These are phyloP conservation scores for Cenococcum geophilum DNA, from an alignment of 495 filamentous ascomycete species.

Conservation along the genomic window DNA sequence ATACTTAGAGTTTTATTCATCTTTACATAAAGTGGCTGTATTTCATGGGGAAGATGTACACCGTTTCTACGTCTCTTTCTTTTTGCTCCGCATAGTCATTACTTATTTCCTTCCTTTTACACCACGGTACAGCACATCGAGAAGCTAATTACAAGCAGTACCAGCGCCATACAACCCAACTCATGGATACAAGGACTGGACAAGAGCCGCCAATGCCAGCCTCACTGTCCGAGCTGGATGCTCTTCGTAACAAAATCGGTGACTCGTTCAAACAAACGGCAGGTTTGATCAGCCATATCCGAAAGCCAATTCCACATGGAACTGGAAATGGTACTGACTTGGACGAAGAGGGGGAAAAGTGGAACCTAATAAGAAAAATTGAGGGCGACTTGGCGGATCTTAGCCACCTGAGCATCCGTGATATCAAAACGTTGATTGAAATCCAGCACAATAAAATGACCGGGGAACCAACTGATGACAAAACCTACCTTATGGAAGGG, in stretches of 20 bases:
- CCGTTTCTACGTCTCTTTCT: no score
- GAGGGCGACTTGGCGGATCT: slow-evolving; percentile 33
- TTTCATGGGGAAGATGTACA: no score
- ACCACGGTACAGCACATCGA: background rate
- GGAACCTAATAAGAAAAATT: slow-evolving; percentile 18
- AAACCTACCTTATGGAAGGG: slow-evolving; percentile 52
- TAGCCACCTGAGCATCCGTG: slow-evolving; percentile 38
- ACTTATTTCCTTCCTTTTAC: background rate
- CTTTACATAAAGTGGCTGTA: no score
- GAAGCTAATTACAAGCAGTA: background rate
- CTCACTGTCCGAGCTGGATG: slow-evolving; percentile 24
- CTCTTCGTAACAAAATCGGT: slow-evolving; percentile 21
- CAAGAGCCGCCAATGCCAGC: slow-evolving; percentile 14
- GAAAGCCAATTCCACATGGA: slow-evolving; percentile 32
- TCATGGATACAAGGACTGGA: slow-evolving; percentile 14
- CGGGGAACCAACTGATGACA: slow-evolving; percentile 37
- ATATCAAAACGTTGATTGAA: slow-evolving; percentile 46
- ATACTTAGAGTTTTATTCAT: no score
- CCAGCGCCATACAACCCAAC: background rate
- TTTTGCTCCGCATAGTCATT: background rate
- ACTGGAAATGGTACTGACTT: slow-evolving; percentile 39
- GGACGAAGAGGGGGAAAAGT: slow-evolving; percentile 31
- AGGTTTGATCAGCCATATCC: slow-evolving; percentile 24
- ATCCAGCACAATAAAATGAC: slow-evolving; percentile 31
- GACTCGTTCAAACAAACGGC: slow-evolving; percentile 27